Evolutionary conservation across 2,329 filamentous ascomycete genomes (phyloP).

Genomic region (Ophiostoma pallidulum): DNA sequence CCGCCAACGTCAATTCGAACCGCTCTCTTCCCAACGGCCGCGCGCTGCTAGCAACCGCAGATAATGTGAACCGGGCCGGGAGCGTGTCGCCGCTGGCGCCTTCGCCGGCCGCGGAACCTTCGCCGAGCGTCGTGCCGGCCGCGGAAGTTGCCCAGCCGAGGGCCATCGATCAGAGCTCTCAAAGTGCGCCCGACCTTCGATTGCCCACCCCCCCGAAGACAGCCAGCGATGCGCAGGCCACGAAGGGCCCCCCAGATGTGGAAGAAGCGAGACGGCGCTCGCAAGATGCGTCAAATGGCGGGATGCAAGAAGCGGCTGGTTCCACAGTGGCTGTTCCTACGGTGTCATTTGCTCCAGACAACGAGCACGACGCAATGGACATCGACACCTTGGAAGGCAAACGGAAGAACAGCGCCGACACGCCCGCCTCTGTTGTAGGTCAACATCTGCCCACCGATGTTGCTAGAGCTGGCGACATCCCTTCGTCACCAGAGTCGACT

Average conservation of each 20-base stretch:
- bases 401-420: neutral
- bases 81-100: neutral
- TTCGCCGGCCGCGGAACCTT: neutral
- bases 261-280: neutral
- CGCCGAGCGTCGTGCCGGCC: too few relatives aligned
- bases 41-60: neutral
- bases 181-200: too few relatives aligned
- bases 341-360: too few relatives aligned
- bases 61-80: neutral
- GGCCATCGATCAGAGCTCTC: too few relatives aligned
- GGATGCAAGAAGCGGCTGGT: neutral
- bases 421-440: neutral
- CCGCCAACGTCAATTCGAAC: neutral
- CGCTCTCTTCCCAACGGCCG: neutral
- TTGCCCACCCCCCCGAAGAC: too few relatives aligned
- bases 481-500: slow-evolving; percentile 55
- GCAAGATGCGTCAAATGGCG: neutral
- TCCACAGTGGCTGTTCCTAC: too few relatives aligned
- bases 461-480: slow-evolving; percentile 28
- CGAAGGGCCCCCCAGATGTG: too few relatives aligned
- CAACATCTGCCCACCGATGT: neutral
- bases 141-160: too few relatives aligned
- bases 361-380: slow-evolving; percentile 8
- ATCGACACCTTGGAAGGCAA: neutral
- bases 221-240: too few relatives aligned